phyloP scores from a whole-genome alignment of 2,329 filamentous ascomycete genomes.

The Trichoderma atroviride region DNA sequence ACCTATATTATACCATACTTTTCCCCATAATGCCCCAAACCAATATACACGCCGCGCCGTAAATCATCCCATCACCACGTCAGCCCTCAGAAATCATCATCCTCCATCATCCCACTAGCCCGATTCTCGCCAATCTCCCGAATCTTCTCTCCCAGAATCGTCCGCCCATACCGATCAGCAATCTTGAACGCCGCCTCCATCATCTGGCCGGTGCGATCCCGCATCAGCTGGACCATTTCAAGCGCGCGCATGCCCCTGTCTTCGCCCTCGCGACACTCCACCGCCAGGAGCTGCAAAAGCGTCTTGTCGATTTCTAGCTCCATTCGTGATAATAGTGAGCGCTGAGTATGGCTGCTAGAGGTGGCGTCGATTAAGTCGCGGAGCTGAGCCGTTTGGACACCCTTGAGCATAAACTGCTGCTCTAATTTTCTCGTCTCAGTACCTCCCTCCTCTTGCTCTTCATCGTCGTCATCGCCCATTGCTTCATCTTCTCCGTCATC shows the following conservation, averaged over 20 bases:
- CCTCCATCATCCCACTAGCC: slow-evolving; percentile 62
- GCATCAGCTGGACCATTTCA: slow-evolving; percentile 85
- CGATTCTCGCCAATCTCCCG: slow-evolving; percentile 76
- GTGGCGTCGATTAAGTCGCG: slow-evolving; percentile 73
- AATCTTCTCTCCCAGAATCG: slow-evolving; percentile 87
- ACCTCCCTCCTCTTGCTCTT: slow-evolving; percentile 38
- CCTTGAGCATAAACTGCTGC: slow-evolving; percentile 77
- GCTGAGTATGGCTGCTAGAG: slow-evolving; percentile 60
- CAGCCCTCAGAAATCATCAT: slow-evolving; percentile 43
- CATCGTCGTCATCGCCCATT: slow-evolving; percentile 32
- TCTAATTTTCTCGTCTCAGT: slow-evolving; percentile 68
- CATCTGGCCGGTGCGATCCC: slow-evolving; percentile 84
- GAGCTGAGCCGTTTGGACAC: slow-evolving; percentile 72
- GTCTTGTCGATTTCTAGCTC: slow-evolving; percentile 89
- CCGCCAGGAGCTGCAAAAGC: slow-evolving; percentile 82
- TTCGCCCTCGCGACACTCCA: slow-evolving; percentile 90
- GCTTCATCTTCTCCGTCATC: slow-evolving; percentile 31
- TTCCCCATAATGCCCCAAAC: background rate
- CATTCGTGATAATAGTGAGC: slow-evolving; percentile 66
- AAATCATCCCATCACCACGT: background rate
- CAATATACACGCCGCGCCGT: background rate
- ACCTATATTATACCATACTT: background rate
- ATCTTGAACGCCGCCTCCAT: slow-evolving; percentile 88
- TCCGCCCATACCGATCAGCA: slow-evolving; percentile 79
- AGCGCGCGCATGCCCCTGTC: slow-evolving; percentile 93